Evolutionary conservation across 2,329 filamentous ascomycete species (phyloP).

Genomic region (Xylaria sp.): DNA sequence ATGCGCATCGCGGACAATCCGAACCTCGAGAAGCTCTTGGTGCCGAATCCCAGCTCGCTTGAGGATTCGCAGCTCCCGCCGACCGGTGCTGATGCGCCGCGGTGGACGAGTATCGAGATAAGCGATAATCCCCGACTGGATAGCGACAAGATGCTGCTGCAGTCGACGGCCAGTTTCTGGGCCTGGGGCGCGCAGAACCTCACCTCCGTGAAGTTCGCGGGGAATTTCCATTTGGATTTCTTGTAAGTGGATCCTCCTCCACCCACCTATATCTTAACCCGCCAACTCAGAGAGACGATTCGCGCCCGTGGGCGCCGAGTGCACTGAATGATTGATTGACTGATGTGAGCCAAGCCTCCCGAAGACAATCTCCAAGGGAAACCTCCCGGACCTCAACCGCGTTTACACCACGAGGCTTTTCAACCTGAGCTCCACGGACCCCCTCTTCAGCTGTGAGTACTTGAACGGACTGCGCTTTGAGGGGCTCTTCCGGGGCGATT

Average conservation of each 20-base stretch:
- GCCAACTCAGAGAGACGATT: too few relatives aligned
- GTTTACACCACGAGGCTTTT: conserved; percentile 14
- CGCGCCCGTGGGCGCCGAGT: background rate
- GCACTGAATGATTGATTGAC: background rate
- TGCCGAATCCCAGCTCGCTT: conserved; percentile 9
- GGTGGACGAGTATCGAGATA: conserved; percentile 13
- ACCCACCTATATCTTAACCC: background rate
- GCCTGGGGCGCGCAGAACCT: conserved; percentile 12
- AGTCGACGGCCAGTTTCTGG: conserved; percentile 12
- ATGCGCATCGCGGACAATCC: conserved; percentile 15
- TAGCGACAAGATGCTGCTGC: conserved; percentile 9
- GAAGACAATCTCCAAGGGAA: background rate
- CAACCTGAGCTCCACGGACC: conserved; percentile 13
- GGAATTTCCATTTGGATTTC: conserved; percentile 14
- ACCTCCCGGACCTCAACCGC: conserved; percentile 3
- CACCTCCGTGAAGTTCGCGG: conserved; percentile 1
- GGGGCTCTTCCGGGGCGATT: conserved; percentile 10
- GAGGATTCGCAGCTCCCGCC: conserved; percentile 12
- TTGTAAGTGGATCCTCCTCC: conserved; percentile 9
- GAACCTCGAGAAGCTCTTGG: conserved; percentile 9
- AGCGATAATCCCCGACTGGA: conserved; percentile 7
- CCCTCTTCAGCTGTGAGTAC: conserved; percentile 12
- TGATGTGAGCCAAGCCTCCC: conserved; percentile 2
- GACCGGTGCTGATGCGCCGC: conserved; percentile 13
- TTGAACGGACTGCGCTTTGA: conserved; percentile 9